Evolutionary conservation across 306 rosid species (phyloP).

Genomic region (Vigna mungo): DNA sequence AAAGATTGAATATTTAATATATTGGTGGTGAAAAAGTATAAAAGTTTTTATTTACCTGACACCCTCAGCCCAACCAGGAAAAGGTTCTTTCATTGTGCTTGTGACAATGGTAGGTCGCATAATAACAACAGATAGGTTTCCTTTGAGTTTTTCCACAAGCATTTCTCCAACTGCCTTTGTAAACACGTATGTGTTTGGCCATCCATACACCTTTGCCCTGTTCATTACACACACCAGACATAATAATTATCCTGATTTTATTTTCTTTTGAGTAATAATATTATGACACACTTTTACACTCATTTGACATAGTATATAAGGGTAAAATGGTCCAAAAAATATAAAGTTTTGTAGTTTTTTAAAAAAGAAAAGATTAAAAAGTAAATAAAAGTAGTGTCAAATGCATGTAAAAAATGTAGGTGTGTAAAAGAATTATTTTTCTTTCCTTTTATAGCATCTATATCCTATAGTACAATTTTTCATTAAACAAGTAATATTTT

Average conservation of each 20-base stretch:
- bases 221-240: not conserved
- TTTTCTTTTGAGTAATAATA: too few species aligned
- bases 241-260: not conserved
- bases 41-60: constrained; percentile 52
- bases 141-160: constrained; percentile 59
- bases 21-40: not conserved
- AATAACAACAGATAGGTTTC: constrained; percentile 50
- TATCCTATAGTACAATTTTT: too few species aligned
- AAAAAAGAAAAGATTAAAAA: too few species aligned
- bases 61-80: constrained; percentile 90
- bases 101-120: constrained; percentile 78
- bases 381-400: too few species aligned
- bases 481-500: too few species aligned
- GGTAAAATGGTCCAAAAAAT: too few species aligned
- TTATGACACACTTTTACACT: too few species aligned
- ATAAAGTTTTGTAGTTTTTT: too few species aligned
- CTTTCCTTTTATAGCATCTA: too few species aligned
- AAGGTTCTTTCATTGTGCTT: constrained; percentile 82
- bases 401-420: too few species aligned
- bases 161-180: constrained; percentile 92
- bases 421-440: too few species aligned
- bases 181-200: constrained; percentile 91
- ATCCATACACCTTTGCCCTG: constrained; percentile 77
- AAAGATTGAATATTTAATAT: not conserved
- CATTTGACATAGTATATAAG: too few species aligned